A percentile compares a stretch with the other conserved stretches of the same genome.
These are phyloP conservation scores for Taiozyma sp. DNA, from an alignment of 1,139 yeast species.

Conservation along the genomic window DNA sequence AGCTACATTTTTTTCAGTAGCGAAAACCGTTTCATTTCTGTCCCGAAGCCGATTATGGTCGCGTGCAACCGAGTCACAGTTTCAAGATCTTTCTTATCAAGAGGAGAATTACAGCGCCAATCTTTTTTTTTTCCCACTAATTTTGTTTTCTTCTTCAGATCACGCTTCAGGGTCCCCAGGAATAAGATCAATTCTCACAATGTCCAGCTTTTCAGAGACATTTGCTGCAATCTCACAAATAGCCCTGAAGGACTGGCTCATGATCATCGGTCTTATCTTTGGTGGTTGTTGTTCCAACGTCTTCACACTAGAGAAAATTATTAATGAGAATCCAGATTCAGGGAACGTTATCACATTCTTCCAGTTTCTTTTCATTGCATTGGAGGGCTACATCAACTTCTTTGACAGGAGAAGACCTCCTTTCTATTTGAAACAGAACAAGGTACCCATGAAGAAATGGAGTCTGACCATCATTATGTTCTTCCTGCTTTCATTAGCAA, in stretches of 20 bases:
- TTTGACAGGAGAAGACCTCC: conserved; percentile 25
- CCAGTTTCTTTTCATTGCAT: conserved; percentile 51
- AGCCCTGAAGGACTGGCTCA: conserved; percentile 18
- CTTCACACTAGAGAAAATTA: conserved; percentile 49
- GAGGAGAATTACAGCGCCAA: not conserved
- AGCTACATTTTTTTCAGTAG: too few species aligned
- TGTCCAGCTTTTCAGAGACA: not conserved
- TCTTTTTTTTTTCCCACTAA: too few species aligned
- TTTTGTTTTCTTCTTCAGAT: not conserved
- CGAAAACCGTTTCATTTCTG: too few species aligned
- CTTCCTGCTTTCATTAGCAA: conserved; percentile 46
- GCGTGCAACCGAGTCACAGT: too few species aligned
- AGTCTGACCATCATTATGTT: conserved; percentile 42
- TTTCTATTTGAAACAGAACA: conserved; percentile 27
- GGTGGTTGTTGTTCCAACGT: conserved; percentile 76
- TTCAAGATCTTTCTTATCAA: not conserved
- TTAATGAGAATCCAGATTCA: conserved; percentile 31
- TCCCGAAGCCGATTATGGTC: too few species aligned
- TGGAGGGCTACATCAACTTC: conserved; percentile 36
- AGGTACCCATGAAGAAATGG: conserved; percentile 45
- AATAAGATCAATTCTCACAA: not conserved
- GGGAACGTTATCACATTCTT: conserved; percentile 54
- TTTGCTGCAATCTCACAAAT: conserved; percentile 10
- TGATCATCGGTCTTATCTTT: conserved; percentile 38
- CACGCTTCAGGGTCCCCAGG: not conserved